phyloP scores from a whole-genome alignment of 2,329 filamentous ascomycete genomes.

The Aspergillus ochraceus region DNA sequence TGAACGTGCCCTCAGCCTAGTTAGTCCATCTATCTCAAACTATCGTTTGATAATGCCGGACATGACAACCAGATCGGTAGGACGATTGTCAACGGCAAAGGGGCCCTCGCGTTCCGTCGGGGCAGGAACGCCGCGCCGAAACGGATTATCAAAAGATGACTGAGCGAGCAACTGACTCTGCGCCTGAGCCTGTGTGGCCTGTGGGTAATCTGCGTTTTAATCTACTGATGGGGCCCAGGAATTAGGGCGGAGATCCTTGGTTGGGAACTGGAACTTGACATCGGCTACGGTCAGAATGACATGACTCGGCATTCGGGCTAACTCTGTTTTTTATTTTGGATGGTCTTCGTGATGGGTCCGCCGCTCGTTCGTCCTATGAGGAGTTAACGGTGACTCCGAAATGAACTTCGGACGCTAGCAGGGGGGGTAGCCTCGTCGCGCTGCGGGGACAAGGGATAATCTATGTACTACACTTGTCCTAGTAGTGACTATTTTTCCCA shows the following conservation, averaged over 20 bases:
- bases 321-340: background rate
- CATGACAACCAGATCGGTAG: background rate
- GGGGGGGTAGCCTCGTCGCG: background rate
- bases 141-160: background rate
- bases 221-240: background rate
- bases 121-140: background rate
- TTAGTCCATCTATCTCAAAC: background rate
- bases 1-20: background rate
- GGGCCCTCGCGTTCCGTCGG: background rate
- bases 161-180: background rate
- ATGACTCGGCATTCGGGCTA: background rate
- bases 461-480: background rate
- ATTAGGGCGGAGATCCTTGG: background rate
- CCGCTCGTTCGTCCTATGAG: background rate
- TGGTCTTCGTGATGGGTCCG: background rate
- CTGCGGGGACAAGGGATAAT: background rate
- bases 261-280: background rate
- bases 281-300: background rate
- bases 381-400: background rate
- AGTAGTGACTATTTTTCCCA: too few species aligned
- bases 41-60: background rate
- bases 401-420: background rate
- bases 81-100: background rate
- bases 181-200: background rate
- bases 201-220: background rate